Evolutionary conservation across 352 stramenopile genomes (phyloP), one percentile per base, ranked within the genome.

Genomic region (Phytophthora sp.): DNA sequence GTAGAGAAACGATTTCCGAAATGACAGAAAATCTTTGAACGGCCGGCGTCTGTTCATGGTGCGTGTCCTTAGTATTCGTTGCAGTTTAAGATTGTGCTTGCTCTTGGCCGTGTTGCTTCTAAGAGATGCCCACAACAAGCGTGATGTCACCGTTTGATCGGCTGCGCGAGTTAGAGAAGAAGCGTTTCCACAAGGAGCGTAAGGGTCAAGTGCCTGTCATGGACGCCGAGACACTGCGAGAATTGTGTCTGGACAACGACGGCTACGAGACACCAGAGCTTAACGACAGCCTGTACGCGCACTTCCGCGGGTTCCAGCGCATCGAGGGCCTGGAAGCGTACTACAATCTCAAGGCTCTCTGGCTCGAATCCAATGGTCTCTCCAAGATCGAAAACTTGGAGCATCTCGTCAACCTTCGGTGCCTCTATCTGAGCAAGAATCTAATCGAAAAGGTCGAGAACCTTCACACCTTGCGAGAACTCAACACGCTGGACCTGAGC

Each of bases 321-420:
- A 99, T 99, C 52, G 90, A 98, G 59, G 97, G 97, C 20, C 80
- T 99, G 2, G 92, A 98, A 26, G 74, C 86, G 33, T 99, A 98
- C 74, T 91, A 76, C 49, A 95, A 89, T 20, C 79, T 98, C 49
- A 98, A 97, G 69, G 87, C 92, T 39, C 76, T 99, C n/a, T 99
- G 90, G 90, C 86, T 99, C 18, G 95, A 98, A 69, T 96, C 89
- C 1, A 99, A 99, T 66, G 94, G 93, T 8, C 81, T 99, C 29
- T 74, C 68, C 18, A 88, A 74, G 64, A 90, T 98, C 27, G 90
- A 93, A 53, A 89, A 89, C 63, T 74, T 98, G 31, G 57, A 69
- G 33, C 58, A 86, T 47, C 73, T 98, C 5, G 59, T 73, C 11
- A 74, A 94, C 23, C 62, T 99, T 20, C 75, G 95, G 36, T 98